These are phyloP conservation scores for Prunus fruticosa DNA, from an alignment of 306 rosid species.

Conservation along the genomic window DNA sequence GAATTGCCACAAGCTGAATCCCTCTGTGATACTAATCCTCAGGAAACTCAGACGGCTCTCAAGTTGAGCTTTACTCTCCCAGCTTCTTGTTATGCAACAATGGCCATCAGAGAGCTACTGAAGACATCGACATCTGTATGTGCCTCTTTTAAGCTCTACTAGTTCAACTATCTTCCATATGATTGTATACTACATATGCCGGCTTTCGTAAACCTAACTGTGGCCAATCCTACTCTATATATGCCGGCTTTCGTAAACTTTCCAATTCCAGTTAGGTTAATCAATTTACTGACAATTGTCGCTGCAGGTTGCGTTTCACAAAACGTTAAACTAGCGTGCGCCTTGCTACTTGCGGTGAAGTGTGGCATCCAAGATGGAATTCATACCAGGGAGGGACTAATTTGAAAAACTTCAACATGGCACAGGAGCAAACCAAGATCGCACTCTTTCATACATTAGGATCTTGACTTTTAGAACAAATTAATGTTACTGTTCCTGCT, in stretches of 20 bases:
- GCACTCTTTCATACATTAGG: not conserved
- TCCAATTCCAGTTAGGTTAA: too few species aligned
- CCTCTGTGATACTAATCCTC: conserved; percentile 30
- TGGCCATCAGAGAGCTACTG: conserved; percentile 95
- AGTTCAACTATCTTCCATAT: not conserved
- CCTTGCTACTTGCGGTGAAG: not conserved
- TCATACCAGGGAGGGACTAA: not conserved
- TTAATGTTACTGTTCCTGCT: not conserved
- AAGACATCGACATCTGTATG: conserved; percentile 96
- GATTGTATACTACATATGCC: not conserved
- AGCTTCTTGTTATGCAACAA: conserved; percentile 90
- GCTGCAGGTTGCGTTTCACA: conserved; percentile 90
- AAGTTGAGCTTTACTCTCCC: conserved; percentile 87
- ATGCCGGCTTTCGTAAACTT: too few species aligned
- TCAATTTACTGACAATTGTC: not conserved
- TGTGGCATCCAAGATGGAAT: not conserved
- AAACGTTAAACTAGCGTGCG: conserved; percentile 58
- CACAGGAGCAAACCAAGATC: not conserved
- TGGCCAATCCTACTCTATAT: too few species aligned
- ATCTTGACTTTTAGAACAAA: not conserved
- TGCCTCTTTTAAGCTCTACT: not conserved
- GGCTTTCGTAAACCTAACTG: too few species aligned
- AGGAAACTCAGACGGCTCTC: conserved; percentile 70
- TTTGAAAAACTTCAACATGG: not conserved
- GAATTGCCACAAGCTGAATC: conserved; percentile 34